Conservation (phyloP, 306 rosid species). For the Quercus suber region DNA sequence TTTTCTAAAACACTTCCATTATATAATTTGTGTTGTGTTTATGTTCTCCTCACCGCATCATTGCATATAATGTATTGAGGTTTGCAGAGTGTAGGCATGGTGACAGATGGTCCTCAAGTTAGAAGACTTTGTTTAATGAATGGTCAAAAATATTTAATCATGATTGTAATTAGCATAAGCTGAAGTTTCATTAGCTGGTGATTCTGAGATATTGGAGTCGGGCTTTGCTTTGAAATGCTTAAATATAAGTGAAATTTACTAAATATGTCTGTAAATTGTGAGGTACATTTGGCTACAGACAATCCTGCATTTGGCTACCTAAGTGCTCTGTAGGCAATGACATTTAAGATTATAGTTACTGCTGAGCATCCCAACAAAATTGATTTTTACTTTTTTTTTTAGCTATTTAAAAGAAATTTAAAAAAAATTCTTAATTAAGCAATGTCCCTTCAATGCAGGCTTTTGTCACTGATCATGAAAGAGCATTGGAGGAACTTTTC, state of each 20-base stretch:
- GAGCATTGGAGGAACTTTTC: slow-evolving; percentile 71
- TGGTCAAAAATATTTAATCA: background rate
- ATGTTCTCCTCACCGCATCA: background rate
- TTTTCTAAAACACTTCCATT: too few relatives aligned
- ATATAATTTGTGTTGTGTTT: too few relatives aligned
- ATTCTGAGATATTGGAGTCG: background rate
- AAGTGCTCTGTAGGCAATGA: background rate
- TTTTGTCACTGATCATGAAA: slow-evolving; percentile 79
- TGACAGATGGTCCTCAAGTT: background rate
- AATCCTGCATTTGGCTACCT: background rate
- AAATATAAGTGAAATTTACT: background rate
- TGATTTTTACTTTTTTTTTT: slow-evolving; percentile 5
- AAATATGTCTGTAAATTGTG: background rate
- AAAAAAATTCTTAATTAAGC: slow-evolving; percentile 7
- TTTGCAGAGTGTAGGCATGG: background rate
- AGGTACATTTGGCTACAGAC: background rate
- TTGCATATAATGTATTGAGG: background rate
- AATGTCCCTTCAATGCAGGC: slow-evolving; percentile 50
- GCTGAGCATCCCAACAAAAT: slow-evolving; percentile 10
- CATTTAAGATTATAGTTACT: slow-evolving; percentile 13
- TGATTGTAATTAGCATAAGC: background rate
- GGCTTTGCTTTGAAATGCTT: background rate
- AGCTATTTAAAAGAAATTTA: background rate
- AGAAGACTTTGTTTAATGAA: background rate
- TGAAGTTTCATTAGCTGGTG: background rate